Evolutionary conservation across 2,329 filamentous ascomycete species (phyloP).

Genomic region (Cyphellophora europaea): DNA sequence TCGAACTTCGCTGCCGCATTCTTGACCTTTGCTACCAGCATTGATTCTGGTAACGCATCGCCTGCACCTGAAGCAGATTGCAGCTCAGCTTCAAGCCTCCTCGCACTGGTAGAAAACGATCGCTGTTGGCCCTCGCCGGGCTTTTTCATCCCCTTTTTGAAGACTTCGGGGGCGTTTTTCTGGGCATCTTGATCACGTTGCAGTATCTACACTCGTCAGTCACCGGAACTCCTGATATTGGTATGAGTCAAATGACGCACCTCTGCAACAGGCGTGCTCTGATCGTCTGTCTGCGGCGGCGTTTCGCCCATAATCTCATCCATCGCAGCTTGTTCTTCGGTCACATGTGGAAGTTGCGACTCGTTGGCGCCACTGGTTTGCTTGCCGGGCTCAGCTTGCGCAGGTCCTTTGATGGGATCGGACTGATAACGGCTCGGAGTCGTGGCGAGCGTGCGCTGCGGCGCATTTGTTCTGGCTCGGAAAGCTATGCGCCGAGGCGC

Average conservation of each 20-base stretch:
- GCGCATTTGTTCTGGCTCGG: too few species aligned
- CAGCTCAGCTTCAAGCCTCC: not conserved
- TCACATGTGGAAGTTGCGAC: constrained; percentile 49
- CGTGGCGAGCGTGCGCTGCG: too few species aligned
- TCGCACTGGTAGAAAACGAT: constrained; percentile 2
- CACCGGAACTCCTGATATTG: not conserved
- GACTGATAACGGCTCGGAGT: too few species aligned
- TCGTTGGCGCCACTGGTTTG: constrained; percentile 37
- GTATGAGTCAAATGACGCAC: too few species aligned
- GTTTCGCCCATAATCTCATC: constrained; percentile 47
- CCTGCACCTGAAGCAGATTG: too few species aligned
- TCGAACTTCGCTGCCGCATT: constrained; percentile 8
- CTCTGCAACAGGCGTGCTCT: constrained; percentile 60
- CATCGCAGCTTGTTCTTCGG: constrained; percentile 55
- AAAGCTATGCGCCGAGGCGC: too few species aligned
- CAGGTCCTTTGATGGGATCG: too few species aligned
- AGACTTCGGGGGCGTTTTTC: constrained; percentile 57
- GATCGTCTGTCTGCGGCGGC: constrained; percentile 49
- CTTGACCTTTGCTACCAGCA: too few species aligned
- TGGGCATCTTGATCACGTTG: constrained; percentile 51
- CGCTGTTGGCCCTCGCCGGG: constrained; percentile 28
- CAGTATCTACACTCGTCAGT: constrained; percentile 42
- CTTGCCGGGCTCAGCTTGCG: too few species aligned
- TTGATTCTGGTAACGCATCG: too few species aligned
- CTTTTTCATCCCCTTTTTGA: constrained; percentile 50